A percentile compares a stretch with the other conserved stretches of the same genome.
phyloP scores from a whole-genome alignment of 306 rosid species.

The Dalbergia oliveri region DNA sequence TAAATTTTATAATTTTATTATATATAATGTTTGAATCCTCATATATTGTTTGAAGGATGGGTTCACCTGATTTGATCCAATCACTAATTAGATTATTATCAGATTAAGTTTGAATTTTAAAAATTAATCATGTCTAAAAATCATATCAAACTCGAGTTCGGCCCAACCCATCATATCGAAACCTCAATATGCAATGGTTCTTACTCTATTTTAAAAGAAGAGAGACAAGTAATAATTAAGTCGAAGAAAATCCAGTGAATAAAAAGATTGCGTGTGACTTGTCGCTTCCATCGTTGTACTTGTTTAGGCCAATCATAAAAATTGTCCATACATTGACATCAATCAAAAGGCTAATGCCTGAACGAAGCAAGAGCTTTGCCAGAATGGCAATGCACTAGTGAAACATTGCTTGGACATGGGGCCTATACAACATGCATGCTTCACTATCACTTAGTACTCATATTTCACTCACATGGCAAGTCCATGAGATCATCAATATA shows the following conservation, averaged over 20 bases:
- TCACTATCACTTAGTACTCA: conserved; percentile 40
- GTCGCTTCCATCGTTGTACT: conserved; percentile 19
- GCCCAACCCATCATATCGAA: too few relatives aligned
- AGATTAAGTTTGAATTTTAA: too few relatives aligned
- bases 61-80: too few relatives aligned
- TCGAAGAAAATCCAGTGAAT: background rate
- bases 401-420: conserved; percentile 28
- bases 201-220: background rate
- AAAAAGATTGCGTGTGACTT: background rate
- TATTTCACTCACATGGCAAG: conserved; percentile 27
- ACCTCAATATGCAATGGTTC: background rate
- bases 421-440: conserved; percentile 31
- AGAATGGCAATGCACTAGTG: conserved; percentile 9
- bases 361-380: conserved; percentile 28
- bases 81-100: too few relatives aligned
- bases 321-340: conserved; percentile 7
- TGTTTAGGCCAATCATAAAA: conserved; percentile 36
- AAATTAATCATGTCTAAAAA: too few relatives aligned
- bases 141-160: too few relatives aligned
- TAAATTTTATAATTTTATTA: too few relatives aligned
- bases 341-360: conserved; percentile 12
- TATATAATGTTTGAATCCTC: too few relatives aligned
- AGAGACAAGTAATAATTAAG: background rate
- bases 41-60: too few relatives aligned
- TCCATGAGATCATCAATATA: conserved; percentile 27